Evolutionary conservation across 495 filamentous ascomycete genomes (phyloP).

Genomic region (Penicillium robsamsonii): DNA sequence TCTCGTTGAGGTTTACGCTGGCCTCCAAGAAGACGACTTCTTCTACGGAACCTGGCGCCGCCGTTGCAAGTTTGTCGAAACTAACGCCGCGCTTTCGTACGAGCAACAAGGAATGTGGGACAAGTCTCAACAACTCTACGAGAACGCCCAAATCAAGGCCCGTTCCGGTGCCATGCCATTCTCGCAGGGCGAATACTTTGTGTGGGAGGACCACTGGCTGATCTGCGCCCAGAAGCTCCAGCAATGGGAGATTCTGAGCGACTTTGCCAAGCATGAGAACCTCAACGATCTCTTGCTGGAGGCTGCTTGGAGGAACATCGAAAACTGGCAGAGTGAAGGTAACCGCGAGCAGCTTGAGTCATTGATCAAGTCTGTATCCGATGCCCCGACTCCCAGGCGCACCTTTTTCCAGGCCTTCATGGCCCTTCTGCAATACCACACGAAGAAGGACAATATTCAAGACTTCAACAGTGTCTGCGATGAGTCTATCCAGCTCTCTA

Average conservation of each 20-base stretch:
- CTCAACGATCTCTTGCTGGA: constrained; percentile 96
- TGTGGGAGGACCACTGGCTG: constrained; percentile 99
- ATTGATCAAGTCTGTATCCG: constrained; percentile 92
- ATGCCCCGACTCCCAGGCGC: constrained; percentile 89
- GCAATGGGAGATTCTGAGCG: constrained; percentile 95
- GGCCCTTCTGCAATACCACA: constrained; percentile 87
- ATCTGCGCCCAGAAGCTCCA: constrained; percentile 96
- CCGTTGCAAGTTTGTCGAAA: constrained; percentile 91
- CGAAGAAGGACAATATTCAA: constrained; percentile 72
- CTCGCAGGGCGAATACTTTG: constrained; percentile 94
- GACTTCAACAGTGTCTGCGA: constrained; percentile 91
- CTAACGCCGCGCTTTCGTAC: constrained; percentile 92
- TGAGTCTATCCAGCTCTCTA: constrained; percentile 92
- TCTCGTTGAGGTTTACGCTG: constrained; percentile 83
- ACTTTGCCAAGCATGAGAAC: constrained; percentile 99
- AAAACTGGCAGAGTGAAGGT: constrained; percentile 83
- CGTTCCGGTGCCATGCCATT: constrained; percentile 89
- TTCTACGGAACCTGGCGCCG: constrained; percentile 98
- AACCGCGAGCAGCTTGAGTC: constrained; percentile 85
- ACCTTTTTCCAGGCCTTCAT: constrained; percentile 98
- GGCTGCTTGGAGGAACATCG: constrained; percentile 88
- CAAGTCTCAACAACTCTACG: constrained; percentile 93
- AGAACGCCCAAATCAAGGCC: constrained; percentile 94
- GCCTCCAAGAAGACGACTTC: constrained; percentile 88
- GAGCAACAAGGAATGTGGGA: constrained; percentile 99